Evolutionary conservation across 257 asterid species (phyloP), one percentile per base, ranked within the genome.

Genomic region (Craterostigma plantagineum): DNA sequence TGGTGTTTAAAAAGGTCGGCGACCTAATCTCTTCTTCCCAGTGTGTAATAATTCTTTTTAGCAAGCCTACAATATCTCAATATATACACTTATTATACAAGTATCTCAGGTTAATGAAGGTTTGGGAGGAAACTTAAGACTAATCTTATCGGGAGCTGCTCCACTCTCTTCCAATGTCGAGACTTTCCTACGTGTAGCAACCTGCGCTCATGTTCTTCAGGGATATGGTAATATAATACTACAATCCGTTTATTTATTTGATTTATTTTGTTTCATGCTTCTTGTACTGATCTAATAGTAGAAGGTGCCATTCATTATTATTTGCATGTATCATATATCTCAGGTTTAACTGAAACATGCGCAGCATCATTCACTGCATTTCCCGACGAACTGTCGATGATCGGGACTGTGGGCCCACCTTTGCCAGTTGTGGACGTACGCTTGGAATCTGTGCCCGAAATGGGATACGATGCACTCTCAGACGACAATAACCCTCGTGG

Each of bases 391-490:
- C 45, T 74, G 54, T 52, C 48, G 50, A 83, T 82, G 98, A 70
- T 79, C 43, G 93, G 95, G 46, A 87, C 95, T 4, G 98, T 79
- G 63, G 98, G 98, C 5, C 93, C 95, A 12, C 98, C 98, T 0
- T 73, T 79, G 30, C 92, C 98, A 10, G 76, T 74, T 58, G 95
- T 82, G 68, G 98, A 87, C 44, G 90, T 65, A 36, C 60, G 95
- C 66, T 70, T 87, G 55, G 93, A 87, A 60, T 87, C 98, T 52
- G 95, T 87, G 55, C 93, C 98, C 52, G 98, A 87, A 61, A 82
- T 87, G 98, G 76, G 79, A 17, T 87, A 87, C 46, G 91, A 82
- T 65, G 95, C 95, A 54, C 63, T 74, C 35, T 74, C 98, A 61
- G n/a, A n/a, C n/a, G n/a, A n/a, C n/a, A 65, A 65, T 16, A 69